Evolutionary conservation across 768 basidiomycete species (phyloP).

Genomic region (Calocybe cyanea): DNA sequence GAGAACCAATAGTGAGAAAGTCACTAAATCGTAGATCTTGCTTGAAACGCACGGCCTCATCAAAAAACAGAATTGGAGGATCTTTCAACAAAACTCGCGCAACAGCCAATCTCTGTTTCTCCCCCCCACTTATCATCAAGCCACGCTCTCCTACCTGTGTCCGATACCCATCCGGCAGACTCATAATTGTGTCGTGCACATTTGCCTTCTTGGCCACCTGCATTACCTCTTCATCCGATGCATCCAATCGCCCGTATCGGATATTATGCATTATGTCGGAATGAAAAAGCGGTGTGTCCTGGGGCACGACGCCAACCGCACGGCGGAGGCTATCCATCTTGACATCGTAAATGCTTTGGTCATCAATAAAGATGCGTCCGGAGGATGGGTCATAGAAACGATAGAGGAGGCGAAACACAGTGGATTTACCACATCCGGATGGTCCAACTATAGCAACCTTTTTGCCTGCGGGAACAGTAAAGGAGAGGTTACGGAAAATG

Average conservation of each 20-base stretch:
- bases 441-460: slow-evolving; percentile 98
- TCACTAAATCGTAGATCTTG: background rate
- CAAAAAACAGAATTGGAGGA: slow-evolving; percentile 95
- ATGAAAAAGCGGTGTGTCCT: slow-evolving; percentile 98
- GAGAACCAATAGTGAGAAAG: background rate
- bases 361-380: slow-evolving; percentile 84
- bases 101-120: slow-evolving; percentile 95
- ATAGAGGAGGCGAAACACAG: slow-evolving; percentile 90
- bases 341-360: slow-evolving; percentile 76
- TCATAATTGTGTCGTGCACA: slow-evolving; percentile 75
- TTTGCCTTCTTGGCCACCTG: slow-evolving; percentile 84
- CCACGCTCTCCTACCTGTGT: slow-evolving; percentile 97
- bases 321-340: slow-evolving; percentile 69
- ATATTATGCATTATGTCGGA: slow-evolving; percentile 94
- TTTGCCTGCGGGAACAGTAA: slow-evolving; percentile 92
- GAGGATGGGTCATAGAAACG: slow-evolving; percentile 86
- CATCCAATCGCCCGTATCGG: slow-evolving; percentile 84
- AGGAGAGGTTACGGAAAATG: slow-evolving; percentile 85
- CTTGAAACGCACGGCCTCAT: slow-evolving; percentile 83
- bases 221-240: slow-evolving; percentile 85
- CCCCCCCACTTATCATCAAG: slow-evolving; percentile 97
- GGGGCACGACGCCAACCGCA: slow-evolving; percentile 90
- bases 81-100: slow-evolving; percentile 92
- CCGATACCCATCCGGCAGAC: slow-evolving; percentile 79
- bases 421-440: slow-evolving; percentile 96